These are phyloP conservation scores for Lathyrus tuberosus DNA, from an alignment of 306 rosid species.

Conservation along the genomic window DNA sequence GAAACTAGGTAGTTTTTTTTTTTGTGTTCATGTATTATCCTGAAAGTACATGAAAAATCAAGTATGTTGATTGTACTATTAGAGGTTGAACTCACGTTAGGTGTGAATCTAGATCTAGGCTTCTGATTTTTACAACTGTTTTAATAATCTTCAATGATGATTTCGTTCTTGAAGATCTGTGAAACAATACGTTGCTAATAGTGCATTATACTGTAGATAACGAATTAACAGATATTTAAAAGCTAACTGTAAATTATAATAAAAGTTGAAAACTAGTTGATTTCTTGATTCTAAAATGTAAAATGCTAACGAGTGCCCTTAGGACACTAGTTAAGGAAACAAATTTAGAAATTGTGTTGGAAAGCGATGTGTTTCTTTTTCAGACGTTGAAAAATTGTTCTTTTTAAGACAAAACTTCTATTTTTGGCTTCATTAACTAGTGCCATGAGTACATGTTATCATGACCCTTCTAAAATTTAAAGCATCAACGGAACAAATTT, in stretches of 20 bases:
- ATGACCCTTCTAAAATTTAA: neutral
- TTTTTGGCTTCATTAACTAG: too few species aligned
- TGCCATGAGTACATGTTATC: too few species aligned
- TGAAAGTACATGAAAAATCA: slow-evolving; percentile 15
- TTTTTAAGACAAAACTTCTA: too few species aligned
- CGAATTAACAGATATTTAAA: slow-evolving; percentile 2
- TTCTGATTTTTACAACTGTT: slow-evolving; percentile 12
- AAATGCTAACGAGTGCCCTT: too few species aligned
- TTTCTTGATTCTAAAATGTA: slow-evolving; percentile 5
- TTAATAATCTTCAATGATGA: neutral
- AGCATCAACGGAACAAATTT: slow-evolving; percentile 7
- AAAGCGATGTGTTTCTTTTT: too few species aligned
- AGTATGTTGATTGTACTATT: slow-evolving; percentile 12
- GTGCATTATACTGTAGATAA: neutral
- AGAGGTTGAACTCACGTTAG: slow-evolving; percentile 15
- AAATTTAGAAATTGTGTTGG: too few species aligned
- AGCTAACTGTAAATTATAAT: slow-evolving; percentile 14
- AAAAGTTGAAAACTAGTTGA: slow-evolving; percentile 12
- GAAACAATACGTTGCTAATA: slow-evolving; percentile 18
- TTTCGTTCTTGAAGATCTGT: slow-evolving; percentile 16
- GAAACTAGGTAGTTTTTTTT: slow-evolving; percentile 25
- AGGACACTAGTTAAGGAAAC: too few species aligned
- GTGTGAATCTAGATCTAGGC: slow-evolving; percentile 15
- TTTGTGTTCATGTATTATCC: neutral
- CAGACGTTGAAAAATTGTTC: too few species aligned